A percentile compares a stretch with the other conserved stretches of the same genome.
phyloP scores from a whole-genome alignment of 179 eudicot genomes.

The Corrigiola litoralis region DNA sequence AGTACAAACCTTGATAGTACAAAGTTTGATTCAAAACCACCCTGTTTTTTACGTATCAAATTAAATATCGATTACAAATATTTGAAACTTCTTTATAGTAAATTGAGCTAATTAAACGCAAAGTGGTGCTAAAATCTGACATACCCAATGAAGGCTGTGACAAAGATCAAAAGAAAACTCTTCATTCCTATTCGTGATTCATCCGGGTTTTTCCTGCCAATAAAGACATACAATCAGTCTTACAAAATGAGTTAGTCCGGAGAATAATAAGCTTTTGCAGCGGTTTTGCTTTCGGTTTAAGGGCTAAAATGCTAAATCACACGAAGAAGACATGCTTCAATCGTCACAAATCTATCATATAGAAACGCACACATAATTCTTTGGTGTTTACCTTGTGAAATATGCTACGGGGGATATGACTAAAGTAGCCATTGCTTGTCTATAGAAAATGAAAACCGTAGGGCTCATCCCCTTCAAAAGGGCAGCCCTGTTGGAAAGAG shows the following conservation, averaged over 20 bases:
- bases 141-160: conserved; percentile 61
- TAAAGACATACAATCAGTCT: not conserved
- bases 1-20: conserved; percentile 51
- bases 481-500: conserved; percentile 48
- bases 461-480: conserved; percentile 58
- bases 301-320: too few relatives aligned
- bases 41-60: conserved; percentile 22
- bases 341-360: too few relatives aligned
- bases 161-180: conserved; percentile 47
- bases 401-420: conserved; percentile 57
- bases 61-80: not conserved
- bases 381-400: conserved; percentile 30
- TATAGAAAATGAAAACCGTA: conserved; percentile 58
- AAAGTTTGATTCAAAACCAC: conserved; percentile 50
- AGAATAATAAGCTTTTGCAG: too few relatives aligned
- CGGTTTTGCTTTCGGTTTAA: too few relatives aligned
- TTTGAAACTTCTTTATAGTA: too few relatives aligned
- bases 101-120: not conserved
- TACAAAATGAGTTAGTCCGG: not conserved
- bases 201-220: conserved; percentile 16
- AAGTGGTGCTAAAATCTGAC: not conserved
- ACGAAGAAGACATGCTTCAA: too few relatives aligned
- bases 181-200: conserved; percentile 30
- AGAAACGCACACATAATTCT: too few relatives aligned
- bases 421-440: conserved; percentile 54